These are phyloP conservation scores for Cinnamomum micranthum DNA, from an alignment of 164 flowering plant genomes.

Conservation along the genomic window DNA sequence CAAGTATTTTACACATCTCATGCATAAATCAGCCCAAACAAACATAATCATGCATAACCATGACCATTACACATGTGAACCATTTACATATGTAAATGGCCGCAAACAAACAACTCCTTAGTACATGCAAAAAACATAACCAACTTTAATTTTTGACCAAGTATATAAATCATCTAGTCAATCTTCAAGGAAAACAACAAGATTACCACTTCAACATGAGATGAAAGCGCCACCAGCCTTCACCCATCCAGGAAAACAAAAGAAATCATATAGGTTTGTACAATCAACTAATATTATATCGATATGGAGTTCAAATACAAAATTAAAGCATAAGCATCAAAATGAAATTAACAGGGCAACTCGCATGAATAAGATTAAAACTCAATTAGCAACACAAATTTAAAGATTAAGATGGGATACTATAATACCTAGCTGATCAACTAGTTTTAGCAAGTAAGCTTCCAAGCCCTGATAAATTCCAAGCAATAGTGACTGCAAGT, in stretches of 20 bases:
- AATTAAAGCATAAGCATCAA: background rate
- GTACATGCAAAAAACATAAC: background rate
- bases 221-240: background rate
- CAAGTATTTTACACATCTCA: too few relatives aligned
- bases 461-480: conserved; percentile 65
- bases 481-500: conserved; percentile 71
- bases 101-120: background rate
- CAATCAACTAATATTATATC: background rate
- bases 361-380: background rate
- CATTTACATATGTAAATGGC: too few relatives aligned
- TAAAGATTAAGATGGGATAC: background rate
- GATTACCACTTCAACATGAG: background rate
- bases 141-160: background rate
- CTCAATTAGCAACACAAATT: background rate
- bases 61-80: too few relatives aligned
- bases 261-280: background rate
- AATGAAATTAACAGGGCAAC: background rate
- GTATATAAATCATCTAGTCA: too few relatives aligned
- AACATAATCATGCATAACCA: too few relatives aligned
- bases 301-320: background rate
- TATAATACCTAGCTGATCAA: conserved; percentile 51
- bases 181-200: background rate
- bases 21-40: too few relatives aligned
- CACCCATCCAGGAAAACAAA: background rate
- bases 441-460: conserved; percentile 52